Base-by-base conservation (phyloP, 2,329 filamentous ascomycete genomes). In the Decorospora gaudefroyi region DNA sequence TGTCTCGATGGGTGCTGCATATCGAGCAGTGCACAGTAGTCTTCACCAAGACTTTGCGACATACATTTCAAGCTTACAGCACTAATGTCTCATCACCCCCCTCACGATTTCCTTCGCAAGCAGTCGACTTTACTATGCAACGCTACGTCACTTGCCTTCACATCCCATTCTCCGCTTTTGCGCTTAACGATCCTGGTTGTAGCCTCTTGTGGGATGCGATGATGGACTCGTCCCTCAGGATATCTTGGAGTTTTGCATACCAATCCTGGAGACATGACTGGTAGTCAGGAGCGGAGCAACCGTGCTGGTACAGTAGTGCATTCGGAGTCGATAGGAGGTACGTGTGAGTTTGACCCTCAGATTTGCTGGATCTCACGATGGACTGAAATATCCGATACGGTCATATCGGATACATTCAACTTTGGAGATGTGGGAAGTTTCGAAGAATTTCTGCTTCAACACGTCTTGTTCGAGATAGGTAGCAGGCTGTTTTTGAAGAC, bases 1-100 rank as follows among this genome's bases (percentile, higher is more conserved):
- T n/a, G 64, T 73, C 13, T 66, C 70, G 0, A 61, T 62, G 2
- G 73, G 72, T 1, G 53, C 60, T 12, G 50, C 76, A 0, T 45
- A 74, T 9, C 59, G 73, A 28, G 65, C 60, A 15, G 61, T 75
- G 10, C 64, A 66, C 12, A 68, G 74, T 51, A 73, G 73, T 1
- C 43, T 75, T 2, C 71, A 76, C 51, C 32, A 68, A 60, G 35
- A 26, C 40, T 6, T 26, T 66, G 4, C 50, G 54, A 11, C 51
- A 32, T 8, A 53, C 39, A 6, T 33, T 67, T 12, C 53, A 61
- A 33, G 41, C 10, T 12, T 57, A 44, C 22, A 25, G 27, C 4
- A 28, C 21, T 1, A 33, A 4, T 6, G 17, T 40, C 9, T 12
- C 22, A 16, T 26, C 28, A 17, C 9, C 16, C 8, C 40, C 48